A percentile compares a stretch with the other conserved stretches of the same genome.
phyloP scores from a whole-genome alignment of 148 eudicot species.

The Polygonum maritimum region DNA sequence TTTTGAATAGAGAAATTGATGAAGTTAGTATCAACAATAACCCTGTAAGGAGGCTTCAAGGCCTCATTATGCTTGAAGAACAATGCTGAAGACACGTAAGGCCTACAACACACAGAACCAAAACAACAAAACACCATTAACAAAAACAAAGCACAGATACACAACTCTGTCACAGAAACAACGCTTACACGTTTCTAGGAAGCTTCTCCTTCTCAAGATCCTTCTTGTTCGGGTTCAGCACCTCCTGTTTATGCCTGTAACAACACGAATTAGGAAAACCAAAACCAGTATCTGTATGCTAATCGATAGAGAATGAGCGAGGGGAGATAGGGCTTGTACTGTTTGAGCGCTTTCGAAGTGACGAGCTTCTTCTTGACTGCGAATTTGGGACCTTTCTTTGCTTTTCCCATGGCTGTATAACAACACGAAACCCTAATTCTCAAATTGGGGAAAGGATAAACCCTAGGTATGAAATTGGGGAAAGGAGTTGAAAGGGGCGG shows the following conservation, averaged over 20 bases:
- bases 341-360: conserved; percentile 67
- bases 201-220: conserved; percentile 51
- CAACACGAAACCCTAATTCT: conserved; percentile 25
- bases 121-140: not conserved
- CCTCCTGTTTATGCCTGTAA: conserved; percentile 62
- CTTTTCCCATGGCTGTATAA: conserved; percentile 59
- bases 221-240: conserved; percentile 76
- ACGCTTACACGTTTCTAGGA: conserved; percentile 76
- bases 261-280: not conserved
- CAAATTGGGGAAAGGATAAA: conserved; percentile 2
- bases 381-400: conserved; percentile 78
- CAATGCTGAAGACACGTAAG: conserved; percentile 76
- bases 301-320: not conserved
- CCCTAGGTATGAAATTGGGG: conserved; percentile 11
- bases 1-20: conserved; percentile 96
- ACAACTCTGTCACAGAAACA: not conserved
- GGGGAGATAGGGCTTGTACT: conserved; percentile 27
- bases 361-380: conserved; percentile 87
- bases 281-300: not conserved
- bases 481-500: not conserved
- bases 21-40: conserved; percentile 93
- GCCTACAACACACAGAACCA: conserved; percentile 42
- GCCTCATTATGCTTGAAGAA: conserved; percentile 88
- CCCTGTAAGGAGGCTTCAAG: conserved; percentile 87
- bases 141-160: not conserved